These are phyloP conservation scores for Castanospermum australe DNA, from an alignment of 306 rosid species.

Conservation along the genomic window DNA sequence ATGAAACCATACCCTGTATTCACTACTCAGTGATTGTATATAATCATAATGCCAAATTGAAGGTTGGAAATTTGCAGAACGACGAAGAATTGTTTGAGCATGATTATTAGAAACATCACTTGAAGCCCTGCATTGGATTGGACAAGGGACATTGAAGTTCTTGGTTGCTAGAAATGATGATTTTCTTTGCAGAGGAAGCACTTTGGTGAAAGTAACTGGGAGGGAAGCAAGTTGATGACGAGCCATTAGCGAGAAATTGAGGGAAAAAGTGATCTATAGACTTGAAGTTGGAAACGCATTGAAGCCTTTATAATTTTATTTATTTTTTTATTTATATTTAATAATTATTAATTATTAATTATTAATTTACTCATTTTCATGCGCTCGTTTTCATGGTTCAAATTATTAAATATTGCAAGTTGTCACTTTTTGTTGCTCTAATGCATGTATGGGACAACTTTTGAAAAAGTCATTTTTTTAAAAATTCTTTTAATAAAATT, in stretches of 20 bases:
- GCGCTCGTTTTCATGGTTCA: no score
- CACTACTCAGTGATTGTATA: slow-evolving; percentile 7
- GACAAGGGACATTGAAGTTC: neutral
- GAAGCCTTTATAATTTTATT: no score
- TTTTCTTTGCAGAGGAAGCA: neutral
- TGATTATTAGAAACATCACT: neutral
- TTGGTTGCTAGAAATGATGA: neutral
- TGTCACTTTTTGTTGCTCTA: no score
- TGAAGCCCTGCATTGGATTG: neutral
- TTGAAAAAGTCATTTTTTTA: no score
- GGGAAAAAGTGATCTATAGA: neutral
- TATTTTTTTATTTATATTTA: no score
- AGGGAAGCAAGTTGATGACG: neutral
- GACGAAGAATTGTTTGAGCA: neutral
- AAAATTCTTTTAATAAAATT: no score
- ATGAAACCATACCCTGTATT: neutral
- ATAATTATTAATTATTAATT: no score
- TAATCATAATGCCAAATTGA: slow-evolving; percentile 11
- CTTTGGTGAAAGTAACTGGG: neutral
- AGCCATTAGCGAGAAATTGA: neutral
- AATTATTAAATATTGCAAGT: no score
- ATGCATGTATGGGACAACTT: no score
- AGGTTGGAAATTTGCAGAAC: neutral
- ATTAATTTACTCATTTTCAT: no score
- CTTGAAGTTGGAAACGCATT: no score